Base-by-base conservation (phyloP, 805 yeast genomes). In the Millerozyma miso region DNA sequence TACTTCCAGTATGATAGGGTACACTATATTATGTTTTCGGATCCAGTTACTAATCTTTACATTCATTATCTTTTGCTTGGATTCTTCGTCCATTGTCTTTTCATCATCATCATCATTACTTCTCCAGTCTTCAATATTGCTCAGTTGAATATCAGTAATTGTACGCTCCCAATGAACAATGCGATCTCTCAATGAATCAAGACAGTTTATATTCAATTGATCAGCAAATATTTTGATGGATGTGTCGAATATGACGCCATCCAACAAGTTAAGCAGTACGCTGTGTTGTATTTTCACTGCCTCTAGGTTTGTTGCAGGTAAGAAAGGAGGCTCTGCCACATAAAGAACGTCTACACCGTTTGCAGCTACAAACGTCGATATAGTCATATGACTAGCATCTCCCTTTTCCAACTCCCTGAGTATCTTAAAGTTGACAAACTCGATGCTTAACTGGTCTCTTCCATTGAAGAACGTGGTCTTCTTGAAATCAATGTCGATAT, bases 1-100 rank as follows among this genome's bases (percentile, higher is more conserved):
- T 2, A 62, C 36, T 29, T 63, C 63, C 5, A 55, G 47, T 3
- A 66, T 35, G 1, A 54, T 43, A 6, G 51, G 35, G 43, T 61
- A 58, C 1, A 64, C 33, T n/a, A 46, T 50, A 31, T 45, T 49
- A 42, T 58, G 59, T 18, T 50, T 8, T n/a, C 38, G 33, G 17
- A 47, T 35, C 12, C 51, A 32, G 29, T 42, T 46, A 7, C 46
- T 48, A 4, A 48, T 14, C 39, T 38, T 23, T 6, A 23, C 36
- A 14, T 36, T 29, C n/a, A 31, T 31, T 13, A 23, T 33, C 26
- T 26, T 17, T 37, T 36, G 3, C 15, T 17, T 20, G 18, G 26
- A 26, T 16, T 19, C 37, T 23, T 26, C 18, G 17, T 39, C 33
- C 16, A 18, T 3, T 14, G 35, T 43, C n/a, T 7, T 31, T 23